Percentiles rank a stretch among this genome's conserved stretches.
These are phyloP conservation scores for Globisporangium camurandrum DNA, from an alignment of 352 stramenopile genomes.

Conservation along the genomic window DNA sequence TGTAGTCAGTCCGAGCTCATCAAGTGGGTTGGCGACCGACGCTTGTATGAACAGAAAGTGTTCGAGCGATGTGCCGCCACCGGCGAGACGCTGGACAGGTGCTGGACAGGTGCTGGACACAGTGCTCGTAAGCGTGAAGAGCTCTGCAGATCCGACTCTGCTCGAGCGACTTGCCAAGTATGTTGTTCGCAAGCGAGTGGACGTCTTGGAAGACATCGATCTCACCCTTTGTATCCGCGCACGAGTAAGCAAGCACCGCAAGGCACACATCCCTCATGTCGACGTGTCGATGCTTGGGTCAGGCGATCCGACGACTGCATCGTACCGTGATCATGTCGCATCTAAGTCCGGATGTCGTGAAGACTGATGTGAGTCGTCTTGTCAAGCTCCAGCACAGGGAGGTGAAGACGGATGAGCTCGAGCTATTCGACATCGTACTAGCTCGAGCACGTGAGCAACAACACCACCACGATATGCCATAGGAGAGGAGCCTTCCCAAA, in stretches of 20 bases:
- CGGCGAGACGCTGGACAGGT: slow-evolving; percentile 10
- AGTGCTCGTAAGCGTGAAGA: slow-evolving; percentile 13
- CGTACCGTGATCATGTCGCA: not conserved
- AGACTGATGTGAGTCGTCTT: not conserved
- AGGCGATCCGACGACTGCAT: not conserved
- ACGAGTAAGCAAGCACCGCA: slow-evolving; percentile 10
- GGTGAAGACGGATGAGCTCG: not conserved
- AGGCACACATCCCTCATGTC: slow-evolving; percentile 13
- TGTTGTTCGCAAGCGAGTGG: slow-evolving; percentile 12
- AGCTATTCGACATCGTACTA: not conserved
- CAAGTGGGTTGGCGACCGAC: slow-evolving; percentile 10
- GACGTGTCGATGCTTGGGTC: not conserved
- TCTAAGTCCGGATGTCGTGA: not conserved
- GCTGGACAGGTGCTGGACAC: no score
- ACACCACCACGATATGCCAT: not conserved
- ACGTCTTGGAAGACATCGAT: slow-evolving; percentile 8
- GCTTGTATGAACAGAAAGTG: slow-evolving; percentile 13
- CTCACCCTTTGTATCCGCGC: slow-evolving; percentile 7
- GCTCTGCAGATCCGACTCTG: slow-evolving; percentile 10
- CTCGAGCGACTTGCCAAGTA: slow-evolving; percentile 12
- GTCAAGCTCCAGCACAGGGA: not conserved
- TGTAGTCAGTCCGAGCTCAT: slow-evolving; percentile 14
- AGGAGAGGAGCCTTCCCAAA: not conserved
- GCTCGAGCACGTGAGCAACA: not conserved
- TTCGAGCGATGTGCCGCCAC: slow-evolving; percentile 10